Evolutionary conservation across 495 filamentous ascomycete genomes (phyloP), one percentile per base, ranked within the genome.

Genomic region (Thozetella sp.): DNA sequence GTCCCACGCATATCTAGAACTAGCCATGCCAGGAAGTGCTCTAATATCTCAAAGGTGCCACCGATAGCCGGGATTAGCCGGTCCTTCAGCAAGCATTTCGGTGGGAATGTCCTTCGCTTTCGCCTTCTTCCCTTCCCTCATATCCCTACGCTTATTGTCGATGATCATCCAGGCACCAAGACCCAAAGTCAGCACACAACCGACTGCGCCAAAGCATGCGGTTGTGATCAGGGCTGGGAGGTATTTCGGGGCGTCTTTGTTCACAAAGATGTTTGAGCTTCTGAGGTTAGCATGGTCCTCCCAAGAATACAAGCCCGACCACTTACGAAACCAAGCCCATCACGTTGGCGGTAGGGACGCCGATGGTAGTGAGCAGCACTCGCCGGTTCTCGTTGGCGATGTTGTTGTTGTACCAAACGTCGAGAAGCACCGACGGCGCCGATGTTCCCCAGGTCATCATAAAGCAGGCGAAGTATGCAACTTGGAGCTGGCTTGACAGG

Each of bases 341-440:
- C 22, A 93, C 74, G 51, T 93, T 93, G 1, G 90, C 90, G 13
- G 91, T 67, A 0, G 90, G 90, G 0, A 93, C 90, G 2, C 86
- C 89, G 43, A 93, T 77, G 56, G 87, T 89, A 0, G 90, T 93
- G 20, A 93, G 71, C 0, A 87, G 78, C 10, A 93, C 81, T 23
- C 91, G 86, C 22, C 84, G 82, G 48, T 87, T 85, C 72, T 93
- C 91, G 62, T 93, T 83, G 1, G 90, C 88, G 19, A 90, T 82
- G 58, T 94, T 94, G 76, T 94, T 94, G 67, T 90, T 92, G 67
- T 90, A 91, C 89, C 86, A 88, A 19, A 81, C 82, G 12, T 79
- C 81, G 15, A 85, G 64, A 17, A 86, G 69, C 22, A 84, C 80
- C 1, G 80, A 83, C 0, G 83, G 80, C 2, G 81, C 82, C n/a